Conservation (phyloP, 2,329 filamentous ascomycete genomes). For the Ambrosiella cleistominuta region DNA sequence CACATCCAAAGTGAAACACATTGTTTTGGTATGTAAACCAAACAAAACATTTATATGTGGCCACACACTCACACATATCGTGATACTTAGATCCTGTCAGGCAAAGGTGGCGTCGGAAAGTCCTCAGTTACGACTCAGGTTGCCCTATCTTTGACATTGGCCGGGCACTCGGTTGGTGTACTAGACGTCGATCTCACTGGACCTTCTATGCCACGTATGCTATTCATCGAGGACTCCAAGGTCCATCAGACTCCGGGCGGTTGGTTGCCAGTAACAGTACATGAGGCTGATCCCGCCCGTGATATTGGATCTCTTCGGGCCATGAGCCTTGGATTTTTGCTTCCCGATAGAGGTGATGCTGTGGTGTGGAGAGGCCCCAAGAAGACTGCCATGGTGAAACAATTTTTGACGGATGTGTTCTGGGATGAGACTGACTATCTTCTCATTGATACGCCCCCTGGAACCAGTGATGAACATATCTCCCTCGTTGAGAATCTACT, state of each 20-base stretch:
- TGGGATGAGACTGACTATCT: constrained; percentile 84
- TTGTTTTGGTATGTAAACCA: constrained; percentile 44
- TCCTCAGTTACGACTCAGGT: constrained; percentile 95
- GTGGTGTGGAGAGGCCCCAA: constrained; percentile 97
- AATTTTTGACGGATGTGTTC: constrained; percentile 81
- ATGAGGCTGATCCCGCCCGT: constrained; percentile 35
- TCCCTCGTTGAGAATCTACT: constrained; percentile 77
- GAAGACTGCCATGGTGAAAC: constrained; percentile 96
- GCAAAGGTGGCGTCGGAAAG: constrained; percentile 96
- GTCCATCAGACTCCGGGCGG: constrained; percentile 82
- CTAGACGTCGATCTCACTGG: constrained; percentile 94
- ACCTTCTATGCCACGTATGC: constrained; percentile 87
- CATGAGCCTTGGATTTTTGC: constrained; percentile 86
- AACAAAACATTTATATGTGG: background rate
- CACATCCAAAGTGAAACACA: constrained; percentile 47
- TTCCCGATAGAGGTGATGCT: constrained; percentile 68
- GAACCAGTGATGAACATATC: constrained; percentile 94
- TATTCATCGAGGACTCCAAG: constrained; percentile 74
- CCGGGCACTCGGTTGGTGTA: constrained; percentile 79
- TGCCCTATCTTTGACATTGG: constrained; percentile 69
- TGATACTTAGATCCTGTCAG: constrained; percentile 54
- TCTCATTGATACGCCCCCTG: constrained; percentile 87
- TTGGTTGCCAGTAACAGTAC: constrained; percentile 79
- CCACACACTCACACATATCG: constrained; percentile 1
- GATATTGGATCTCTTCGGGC: constrained; percentile 52